Percentiles rank a stretch among this genome's conserved stretches.
Conservation (phyloP, 148 eudicot genomes). For the Bassia scoparia region DNA sequence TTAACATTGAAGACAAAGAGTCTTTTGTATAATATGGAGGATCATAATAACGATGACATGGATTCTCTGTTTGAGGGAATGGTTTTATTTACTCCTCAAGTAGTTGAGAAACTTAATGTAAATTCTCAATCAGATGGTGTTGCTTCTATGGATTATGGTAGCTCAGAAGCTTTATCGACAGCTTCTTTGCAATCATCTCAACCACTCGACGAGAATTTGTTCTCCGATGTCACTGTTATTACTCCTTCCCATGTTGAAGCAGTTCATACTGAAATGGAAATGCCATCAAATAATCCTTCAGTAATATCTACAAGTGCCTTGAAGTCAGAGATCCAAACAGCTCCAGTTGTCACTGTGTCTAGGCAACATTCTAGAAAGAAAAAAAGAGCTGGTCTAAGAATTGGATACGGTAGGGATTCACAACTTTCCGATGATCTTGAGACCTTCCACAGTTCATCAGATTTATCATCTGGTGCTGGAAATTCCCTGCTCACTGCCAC, state of each 20-base stretch:
- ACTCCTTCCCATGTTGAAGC: constrained; percentile 37
- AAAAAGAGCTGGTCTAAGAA: constrained; percentile 56
- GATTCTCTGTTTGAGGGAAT: constrained; percentile 78
- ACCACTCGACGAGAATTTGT: constrained; percentile 79
- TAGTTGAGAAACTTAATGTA: constrained; percentile 21
- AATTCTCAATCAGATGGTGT: constrained; percentile 11
- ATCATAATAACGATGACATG: constrained; percentile 42
- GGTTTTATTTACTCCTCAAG: constrained; percentile 57
- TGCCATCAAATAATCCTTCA: constrained; percentile 17
- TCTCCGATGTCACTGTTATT: constrained; percentile 66
- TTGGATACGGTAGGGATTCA: constrained; percentile 65
- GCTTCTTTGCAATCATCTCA: constrained; percentile 30
- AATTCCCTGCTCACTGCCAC: constrained; percentile 11
- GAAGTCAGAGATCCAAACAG: constrained; percentile 20
- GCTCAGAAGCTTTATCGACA: constrained; percentile 18
- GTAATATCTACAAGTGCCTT: constrained; percentile 14
- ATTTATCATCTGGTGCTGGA: constrained; percentile 16
- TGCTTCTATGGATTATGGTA: constrained; percentile 16
- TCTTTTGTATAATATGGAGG: constrained; percentile 30
- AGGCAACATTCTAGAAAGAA: constrained; percentile 65
- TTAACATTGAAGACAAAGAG: constrained; percentile 1
- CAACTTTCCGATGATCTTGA: constrained; percentile 33
- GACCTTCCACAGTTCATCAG: constrained; percentile 20
- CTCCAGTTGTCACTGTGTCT: constrained; percentile 29
- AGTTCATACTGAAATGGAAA: constrained; percentile 5